Evolutionary conservation across 225 moss, liverwort and hornwort species (phyloP).

Genomic region (Bryum argenteum): DNA sequence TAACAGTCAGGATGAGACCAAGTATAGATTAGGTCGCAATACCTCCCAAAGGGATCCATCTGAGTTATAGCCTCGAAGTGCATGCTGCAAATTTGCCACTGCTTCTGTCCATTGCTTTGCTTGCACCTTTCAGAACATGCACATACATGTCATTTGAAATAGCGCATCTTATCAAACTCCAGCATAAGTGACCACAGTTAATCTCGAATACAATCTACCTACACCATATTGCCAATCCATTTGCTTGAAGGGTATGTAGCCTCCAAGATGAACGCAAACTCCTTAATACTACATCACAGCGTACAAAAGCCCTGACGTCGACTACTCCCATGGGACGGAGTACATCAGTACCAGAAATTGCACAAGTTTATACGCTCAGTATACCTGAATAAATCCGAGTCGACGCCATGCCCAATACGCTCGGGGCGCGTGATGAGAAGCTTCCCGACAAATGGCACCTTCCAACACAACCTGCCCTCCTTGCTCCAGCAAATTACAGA

Average conservation of each 20-base stretch:
- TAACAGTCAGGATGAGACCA: conserved; percentile 23
- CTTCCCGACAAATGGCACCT: conserved; percentile 78
- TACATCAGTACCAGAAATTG: conserved; percentile 6
- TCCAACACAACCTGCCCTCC: conserved; percentile 81
- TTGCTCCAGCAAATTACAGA: conserved; percentile 86
- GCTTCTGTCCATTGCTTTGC: conserved; percentile 90
- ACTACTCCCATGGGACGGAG: conserved; percentile 1
- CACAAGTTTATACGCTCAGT: conserved; percentile 16
- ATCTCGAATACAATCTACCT: conserved; percentile 16
- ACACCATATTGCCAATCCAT: conserved; percentile 12
- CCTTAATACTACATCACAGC: conserved; percentile 1
- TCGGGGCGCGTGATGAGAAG: conserved; percentile 80
- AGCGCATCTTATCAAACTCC: conserved; percentile 11
- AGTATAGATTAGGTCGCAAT: conserved; percentile 15
- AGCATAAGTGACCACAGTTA: conserved; percentile 12
- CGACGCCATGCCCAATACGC: conserved; percentile 99
- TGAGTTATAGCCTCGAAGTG: conserved; percentile 85
- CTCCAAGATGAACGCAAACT: conserved; percentile 15
- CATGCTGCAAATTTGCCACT: conserved; percentile 90
- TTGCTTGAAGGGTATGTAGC: conserved; percentile 14
- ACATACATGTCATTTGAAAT: conserved; percentile 20
- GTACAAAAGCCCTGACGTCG: conserved; percentile 7
- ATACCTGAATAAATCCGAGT: conserved; percentile 88
- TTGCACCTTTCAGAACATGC: conserved; percentile 58
- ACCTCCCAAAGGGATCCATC: conserved; percentile 96